These are phyloP conservation scores for Ceratocystis huliohia DNA, from an alignment of 2,329 filamentous ascomycete species.

Conservation along the genomic window DNA sequence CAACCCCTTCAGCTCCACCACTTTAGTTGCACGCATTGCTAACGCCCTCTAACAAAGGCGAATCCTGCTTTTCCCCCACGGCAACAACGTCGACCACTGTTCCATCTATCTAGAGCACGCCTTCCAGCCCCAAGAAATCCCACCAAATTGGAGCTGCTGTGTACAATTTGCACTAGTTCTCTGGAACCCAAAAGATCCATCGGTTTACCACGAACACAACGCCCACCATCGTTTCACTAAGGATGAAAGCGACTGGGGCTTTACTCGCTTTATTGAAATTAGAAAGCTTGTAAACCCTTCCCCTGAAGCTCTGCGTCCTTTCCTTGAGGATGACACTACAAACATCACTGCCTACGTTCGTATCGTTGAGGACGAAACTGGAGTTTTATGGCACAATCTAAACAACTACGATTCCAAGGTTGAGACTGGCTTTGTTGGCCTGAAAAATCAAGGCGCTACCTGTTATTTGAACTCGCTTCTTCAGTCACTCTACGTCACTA, in stretches of 20 bases:
- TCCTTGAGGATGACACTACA: constrained; percentile 63
- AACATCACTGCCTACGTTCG: constrained; percentile 76
- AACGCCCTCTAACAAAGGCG: constrained; percentile 45
- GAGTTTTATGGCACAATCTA: constrained; percentile 84
- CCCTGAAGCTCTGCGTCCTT: constrained; percentile 54
- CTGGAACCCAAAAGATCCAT: constrained; percentile 89
- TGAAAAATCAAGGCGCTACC: constrained; percentile 92
- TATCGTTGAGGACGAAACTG: constrained; percentile 74
- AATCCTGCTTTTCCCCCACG: constrained; percentile 86
- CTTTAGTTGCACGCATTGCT: constrained; percentile 15
- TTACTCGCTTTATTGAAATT: constrained; percentile 89
- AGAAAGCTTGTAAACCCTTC: constrained; percentile 72
- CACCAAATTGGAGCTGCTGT: constrained; percentile 92
- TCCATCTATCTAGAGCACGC: constrained; percentile 97
- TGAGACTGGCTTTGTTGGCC: constrained; percentile 89
- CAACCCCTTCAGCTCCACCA: constrained; percentile 25
- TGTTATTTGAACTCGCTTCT: constrained; percentile 78
- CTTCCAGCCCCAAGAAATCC: constrained; percentile 60
- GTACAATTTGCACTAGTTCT: constrained; percentile 90
- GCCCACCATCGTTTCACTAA: constrained; percentile 95
- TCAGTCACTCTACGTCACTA: constrained; percentile 76
- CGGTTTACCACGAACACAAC: constrained; percentile 62
- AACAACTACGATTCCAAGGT: constrained; percentile 97
- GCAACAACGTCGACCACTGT: constrained; percentile 85
- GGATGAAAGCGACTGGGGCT: constrained; percentile 96